Evolutionary conservation across 2,329 filamentous ascomycete species (phyloP), one percentile per base, ranked within the genome.

Genomic region (Bipolaris bicolor): DNA sequence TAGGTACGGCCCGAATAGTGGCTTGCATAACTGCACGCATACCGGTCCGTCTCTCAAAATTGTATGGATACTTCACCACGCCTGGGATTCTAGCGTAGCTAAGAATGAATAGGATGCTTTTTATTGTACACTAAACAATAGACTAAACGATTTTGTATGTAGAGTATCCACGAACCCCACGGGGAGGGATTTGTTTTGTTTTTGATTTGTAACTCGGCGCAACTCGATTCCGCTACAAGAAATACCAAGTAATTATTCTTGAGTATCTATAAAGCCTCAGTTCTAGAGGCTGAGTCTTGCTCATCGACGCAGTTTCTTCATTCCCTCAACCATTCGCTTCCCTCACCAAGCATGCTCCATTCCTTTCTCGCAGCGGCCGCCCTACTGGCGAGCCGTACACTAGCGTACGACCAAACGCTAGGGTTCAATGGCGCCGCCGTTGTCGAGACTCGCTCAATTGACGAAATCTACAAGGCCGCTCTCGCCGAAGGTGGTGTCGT

Each of bases 391-490:
- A 34, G 44, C 44, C 44, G 29, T 47, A 22, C 44, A n/a, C 16
- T 47, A 20, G 44, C 44, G 16, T 47, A 47, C 16, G 44, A 47
- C 11, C 44, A 47, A 47, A 20, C 29, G 6, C 16, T 47, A 13
- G 44, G 44, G 16, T 47, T 47, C 16, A 36, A 47, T 9, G 16
- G 44, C 10, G 44, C 44, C 18, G 29, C 44, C 9, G 36, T 16
- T 7, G 44, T 47, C 7, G 82, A 84, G 49, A 82, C 72, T 11
- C 77, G 82, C 13, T 77, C 78, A 1, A 61, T 84, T 1, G 80
- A 84, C 10, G 73, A 82, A 47, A 81, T 85, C 15, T 76, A 85
- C 67, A 52, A 78, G 29, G 81, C 81, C 2, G 82, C 83, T 0
- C 63, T 82, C 24, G 72, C 75, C 1, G 83, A 84, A 56, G 77